Conservation (phyloP, 164 flowering plant species). For the Platanus orientalis region DNA sequence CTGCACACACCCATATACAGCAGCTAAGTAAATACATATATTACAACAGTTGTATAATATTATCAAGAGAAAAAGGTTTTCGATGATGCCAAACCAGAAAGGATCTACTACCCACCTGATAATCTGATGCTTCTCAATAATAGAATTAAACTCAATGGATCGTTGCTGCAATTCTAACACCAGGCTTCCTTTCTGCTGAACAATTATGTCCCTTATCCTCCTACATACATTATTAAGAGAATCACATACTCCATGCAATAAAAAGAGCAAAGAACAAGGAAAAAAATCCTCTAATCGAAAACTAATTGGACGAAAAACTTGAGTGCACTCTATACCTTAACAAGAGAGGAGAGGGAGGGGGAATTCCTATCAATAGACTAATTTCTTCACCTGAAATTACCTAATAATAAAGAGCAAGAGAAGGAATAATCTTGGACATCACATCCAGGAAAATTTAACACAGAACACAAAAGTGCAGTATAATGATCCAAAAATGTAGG, state of each 20-base stretch:
- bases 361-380: background rate
- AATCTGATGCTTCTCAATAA: slow-evolving; percentile 80
- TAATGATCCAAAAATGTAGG: too few relatives aligned
- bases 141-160: slow-evolving; percentile 83
- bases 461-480: too few relatives aligned
- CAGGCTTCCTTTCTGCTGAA: slow-evolving; percentile 73
- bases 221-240: slow-evolving; percentile 30
- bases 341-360: background rate
- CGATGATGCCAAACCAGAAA: background rate
- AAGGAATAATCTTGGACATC: background rate
- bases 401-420: background rate
- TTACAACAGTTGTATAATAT: background rate
- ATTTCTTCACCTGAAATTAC: background rate
- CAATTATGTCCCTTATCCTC: slow-evolving; percentile 64
- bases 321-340: background rate
- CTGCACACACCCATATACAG: slow-evolving; percentile 36
- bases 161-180: slow-evolving; percentile 95
- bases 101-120: slow-evolving; percentile 50
- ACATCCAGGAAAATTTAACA: background rate
- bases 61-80: background rate
- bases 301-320: background rate
- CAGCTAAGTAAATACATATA: background rate
- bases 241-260: background rate
- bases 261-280: background rate
- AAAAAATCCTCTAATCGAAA: background rate